phyloP scores from a whole-genome alignment of 1,284 basidiomycete genomes.

The Baeospora myosura region DNA sequence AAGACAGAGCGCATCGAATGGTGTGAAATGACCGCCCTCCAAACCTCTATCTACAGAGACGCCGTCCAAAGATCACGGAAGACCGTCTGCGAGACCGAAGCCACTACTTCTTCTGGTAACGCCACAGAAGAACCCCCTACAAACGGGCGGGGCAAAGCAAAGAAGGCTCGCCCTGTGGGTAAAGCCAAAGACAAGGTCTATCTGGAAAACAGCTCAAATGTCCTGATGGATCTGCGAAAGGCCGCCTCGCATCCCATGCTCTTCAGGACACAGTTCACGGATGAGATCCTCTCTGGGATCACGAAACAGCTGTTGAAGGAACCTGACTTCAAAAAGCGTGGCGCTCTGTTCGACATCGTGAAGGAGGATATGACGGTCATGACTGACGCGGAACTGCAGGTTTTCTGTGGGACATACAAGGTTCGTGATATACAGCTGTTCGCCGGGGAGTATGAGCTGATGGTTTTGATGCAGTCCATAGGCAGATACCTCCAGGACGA shows the following conservation, averaged over 20 bases:
- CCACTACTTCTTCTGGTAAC: conserved; percentile 24
- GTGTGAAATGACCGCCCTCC: conserved; percentile 87
- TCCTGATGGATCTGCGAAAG: conserved; percentile 94
- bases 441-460: conserved; percentile 3
- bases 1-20: conserved; percentile 91
- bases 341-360: conserved; percentile 73
- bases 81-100: conserved; percentile 58
- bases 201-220: conserved; percentile 77
- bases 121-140: conserved; percentile 25
- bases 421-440: conserved; percentile 31
- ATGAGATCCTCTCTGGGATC: conserved; percentile 68
- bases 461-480: conserved; percentile 50
- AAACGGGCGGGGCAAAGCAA: conserved; percentile 29
- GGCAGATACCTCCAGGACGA: conserved; percentile 72
- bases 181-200: conserved; percentile 59
- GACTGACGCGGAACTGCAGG: conserved; percentile 90
- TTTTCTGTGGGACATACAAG: conserved; percentile 77
- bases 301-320: conserved; percentile 85
- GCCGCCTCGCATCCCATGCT: conserved; percentile 95
- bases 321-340: conserved; percentile 77
- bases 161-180: conserved; percentile 34
- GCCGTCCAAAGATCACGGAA: conserved; percentile 81
- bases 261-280: conserved; percentile 81
- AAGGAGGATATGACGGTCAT: conserved; percentile 92
- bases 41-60: conserved; percentile 81